Conservation (phyloP, 2,329 filamentous ascomycete genomes). For the Colletotrichum navitas region DNA sequence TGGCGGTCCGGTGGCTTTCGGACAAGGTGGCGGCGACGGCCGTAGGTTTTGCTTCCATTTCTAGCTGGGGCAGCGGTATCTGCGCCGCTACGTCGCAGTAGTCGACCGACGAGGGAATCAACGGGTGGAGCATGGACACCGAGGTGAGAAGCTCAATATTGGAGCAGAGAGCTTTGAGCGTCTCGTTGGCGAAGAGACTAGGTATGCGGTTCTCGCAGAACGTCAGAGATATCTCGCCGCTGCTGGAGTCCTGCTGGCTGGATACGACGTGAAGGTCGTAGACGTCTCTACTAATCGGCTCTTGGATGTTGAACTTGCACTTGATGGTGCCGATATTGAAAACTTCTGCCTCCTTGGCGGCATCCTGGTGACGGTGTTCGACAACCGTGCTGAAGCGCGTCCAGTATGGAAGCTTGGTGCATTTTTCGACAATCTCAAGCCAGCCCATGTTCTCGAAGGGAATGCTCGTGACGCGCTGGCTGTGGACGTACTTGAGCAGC, state of each 20-base stretch:
- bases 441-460: slow-evolving; percentile 65
- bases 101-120: slow-evolving; percentile 59
- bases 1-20: slow-evolving; percentile 54
- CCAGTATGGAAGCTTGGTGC: slow-evolving; percentile 67
- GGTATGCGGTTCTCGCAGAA: slow-evolving; percentile 61
- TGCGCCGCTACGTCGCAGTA: slow-evolving; percentile 54
- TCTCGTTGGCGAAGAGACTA: slow-evolving; percentile 57
- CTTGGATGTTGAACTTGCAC: slow-evolving; percentile 59
- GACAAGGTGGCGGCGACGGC: slow-evolving; percentile 50
- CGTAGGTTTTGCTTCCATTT: slow-evolving; percentile 45
- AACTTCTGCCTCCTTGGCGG: slow-evolving; percentile 53
- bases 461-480: slow-evolving; percentile 61
- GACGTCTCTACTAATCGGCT: slow-evolving; percentile 55
- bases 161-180: slow-evolving; percentile 59
- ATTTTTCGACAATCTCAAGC: slow-evolving; percentile 64
- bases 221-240: slow-evolving; percentile 58
- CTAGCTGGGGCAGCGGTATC: slow-evolving; percentile 55
- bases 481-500: slow-evolving; percentile 62
- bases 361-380: slow-evolving; percentile 61
- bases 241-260: slow-evolving; percentile 51
- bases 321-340: slow-evolving; percentile 61
- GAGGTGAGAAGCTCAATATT: slow-evolving; percentile 61
- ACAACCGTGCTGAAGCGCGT: slow-evolving; percentile 67
- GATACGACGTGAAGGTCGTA: slow-evolving; percentile 63
- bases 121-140: slow-evolving; percentile 60